A percentile compares a stretch with the other conserved stretches of the same genome.
These are phyloP conservation scores for Nemania abortiva DNA, from an alignment of 2,329 filamentous ascomycete genomes.

Conservation along the genomic window DNA sequence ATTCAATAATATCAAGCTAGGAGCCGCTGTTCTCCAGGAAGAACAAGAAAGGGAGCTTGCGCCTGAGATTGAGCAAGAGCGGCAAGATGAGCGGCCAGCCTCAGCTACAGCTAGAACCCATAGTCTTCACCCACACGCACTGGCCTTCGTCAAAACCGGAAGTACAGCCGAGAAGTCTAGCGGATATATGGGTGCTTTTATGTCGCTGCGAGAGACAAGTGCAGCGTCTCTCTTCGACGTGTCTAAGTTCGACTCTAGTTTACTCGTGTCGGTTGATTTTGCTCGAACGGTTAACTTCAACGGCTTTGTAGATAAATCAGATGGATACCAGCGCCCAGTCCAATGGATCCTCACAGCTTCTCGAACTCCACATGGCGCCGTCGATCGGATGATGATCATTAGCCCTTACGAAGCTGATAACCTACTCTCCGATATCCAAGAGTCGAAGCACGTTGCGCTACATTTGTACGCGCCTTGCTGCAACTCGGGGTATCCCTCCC, in stretches of 20 bases:
- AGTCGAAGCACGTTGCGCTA: conserved; percentile 36
- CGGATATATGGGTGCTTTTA: conserved; percentile 29
- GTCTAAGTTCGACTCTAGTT: conserved; percentile 6
- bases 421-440: conserved; percentile 35
- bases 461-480: conserved; percentile 43
- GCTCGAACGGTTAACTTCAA: conserved; percentile 16
- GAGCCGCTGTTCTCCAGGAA: conserved; percentile 61
- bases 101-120: background rate
- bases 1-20: conserved; percentile 52
- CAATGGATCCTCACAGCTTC: conserved; percentile 32
- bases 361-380: background rate
- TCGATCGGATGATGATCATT: conserved; percentile 55
- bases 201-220: conserved; percentile 12
- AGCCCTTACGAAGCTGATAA: conserved; percentile 46
- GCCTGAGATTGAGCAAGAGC: conserved; percentile 72
- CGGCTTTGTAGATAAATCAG: background rate
- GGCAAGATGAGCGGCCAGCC: conserved; percentile 41
- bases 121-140: conserved; percentile 11
- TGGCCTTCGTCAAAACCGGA: conserved; percentile 2
- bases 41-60: conserved; percentile 78
- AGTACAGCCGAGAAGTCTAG: background rate
- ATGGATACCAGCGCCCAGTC: conserved; percentile 28
- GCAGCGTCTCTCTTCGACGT: conserved; percentile 8
- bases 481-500: conserved; percentile 24
- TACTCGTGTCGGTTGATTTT: conserved; percentile 36